Conservation (phyloP, 495 filamentous ascomycete species). For the Trichoderma gamsii region DNA sequence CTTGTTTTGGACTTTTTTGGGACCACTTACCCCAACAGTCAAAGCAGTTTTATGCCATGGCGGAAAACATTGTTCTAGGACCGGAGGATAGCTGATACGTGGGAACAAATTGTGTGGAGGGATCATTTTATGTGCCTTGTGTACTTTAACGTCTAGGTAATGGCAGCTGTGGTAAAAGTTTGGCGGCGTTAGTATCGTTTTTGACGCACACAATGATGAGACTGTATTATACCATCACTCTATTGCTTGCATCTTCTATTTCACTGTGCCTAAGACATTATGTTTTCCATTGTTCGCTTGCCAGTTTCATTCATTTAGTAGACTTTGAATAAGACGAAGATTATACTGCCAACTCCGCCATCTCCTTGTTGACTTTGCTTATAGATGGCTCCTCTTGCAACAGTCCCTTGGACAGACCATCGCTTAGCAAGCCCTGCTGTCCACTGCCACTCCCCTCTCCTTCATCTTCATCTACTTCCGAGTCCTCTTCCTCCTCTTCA, state of each 20-base stretch:
- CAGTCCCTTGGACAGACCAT: neutral
- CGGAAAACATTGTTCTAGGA: conserved; percentile 15
- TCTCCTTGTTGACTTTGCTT: conserved; percentile 3
- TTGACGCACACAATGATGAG: neutral
- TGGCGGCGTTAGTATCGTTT: conserved; percentile 9
- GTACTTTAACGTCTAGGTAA: conserved; percentile 14
- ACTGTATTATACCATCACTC: neutral
- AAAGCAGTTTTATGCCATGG: conserved; percentile 6
- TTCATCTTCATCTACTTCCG: conserved; percentile 25
- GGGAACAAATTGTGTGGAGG: conserved; percentile 11
- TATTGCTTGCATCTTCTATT: neutral
- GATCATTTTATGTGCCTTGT: conserved; percentile 7
- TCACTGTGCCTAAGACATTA: neutral
- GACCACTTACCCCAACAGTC: conserved; percentile 12
- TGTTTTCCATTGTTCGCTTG: neutral
- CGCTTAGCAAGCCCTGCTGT: neutral
- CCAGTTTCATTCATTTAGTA: neutral
- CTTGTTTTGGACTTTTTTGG: conserved; percentile 15
- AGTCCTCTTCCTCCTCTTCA: conserved; percentile 26
- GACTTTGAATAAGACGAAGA: neutral
- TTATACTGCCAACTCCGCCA: conserved; percentile 7
- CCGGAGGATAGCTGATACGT: conserved; percentile 12
- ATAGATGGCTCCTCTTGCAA: neutral
- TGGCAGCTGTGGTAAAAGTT: conserved; percentile 11
- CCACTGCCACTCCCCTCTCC: conserved; percentile 5